Conservation (phyloP, 2,329 filamentous ascomycete species). For the Monilinia vaccinii-corymbosi region DNA sequence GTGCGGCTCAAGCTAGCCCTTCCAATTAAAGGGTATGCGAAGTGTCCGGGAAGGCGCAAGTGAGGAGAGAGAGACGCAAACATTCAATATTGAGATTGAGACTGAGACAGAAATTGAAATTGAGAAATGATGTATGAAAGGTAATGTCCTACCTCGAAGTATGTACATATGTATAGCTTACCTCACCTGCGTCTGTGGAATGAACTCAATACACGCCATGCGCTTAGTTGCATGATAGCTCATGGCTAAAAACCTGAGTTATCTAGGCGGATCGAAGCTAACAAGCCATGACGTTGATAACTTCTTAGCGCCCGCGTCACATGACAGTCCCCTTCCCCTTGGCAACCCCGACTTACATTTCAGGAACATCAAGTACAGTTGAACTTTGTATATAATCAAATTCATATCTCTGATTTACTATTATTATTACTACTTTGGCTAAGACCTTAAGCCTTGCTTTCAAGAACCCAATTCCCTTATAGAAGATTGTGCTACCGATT, state of each 20-base stretch:
- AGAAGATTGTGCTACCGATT: background rate
- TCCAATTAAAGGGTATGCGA: background rate
- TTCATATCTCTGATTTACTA: background rate
- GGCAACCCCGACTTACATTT: background rate
- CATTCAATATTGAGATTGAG: background rate
- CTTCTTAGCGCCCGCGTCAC: background rate
- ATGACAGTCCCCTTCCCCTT: background rate
- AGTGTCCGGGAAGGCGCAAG: background rate
- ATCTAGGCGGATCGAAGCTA: background rate
- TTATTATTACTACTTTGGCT: background rate
- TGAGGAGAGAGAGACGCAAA: background rate
- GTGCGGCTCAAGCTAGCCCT: background rate
- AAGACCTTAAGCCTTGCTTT: background rate
- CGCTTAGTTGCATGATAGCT: background rate
- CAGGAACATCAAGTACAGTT: background rate
- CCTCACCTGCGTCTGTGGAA: background rate
- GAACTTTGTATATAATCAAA: background rate
- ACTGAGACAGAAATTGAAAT: background rate
- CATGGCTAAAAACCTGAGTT: background rate
- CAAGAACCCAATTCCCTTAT: background rate
- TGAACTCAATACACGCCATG: background rate
- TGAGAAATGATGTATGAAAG: background rate
- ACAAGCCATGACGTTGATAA: conserved; percentile 3
- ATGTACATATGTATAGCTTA: background rate
- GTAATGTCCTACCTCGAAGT: background rate